Conservation (phyloP, 164 flowering plant species). For the Liriodendron chinense region DNA sequence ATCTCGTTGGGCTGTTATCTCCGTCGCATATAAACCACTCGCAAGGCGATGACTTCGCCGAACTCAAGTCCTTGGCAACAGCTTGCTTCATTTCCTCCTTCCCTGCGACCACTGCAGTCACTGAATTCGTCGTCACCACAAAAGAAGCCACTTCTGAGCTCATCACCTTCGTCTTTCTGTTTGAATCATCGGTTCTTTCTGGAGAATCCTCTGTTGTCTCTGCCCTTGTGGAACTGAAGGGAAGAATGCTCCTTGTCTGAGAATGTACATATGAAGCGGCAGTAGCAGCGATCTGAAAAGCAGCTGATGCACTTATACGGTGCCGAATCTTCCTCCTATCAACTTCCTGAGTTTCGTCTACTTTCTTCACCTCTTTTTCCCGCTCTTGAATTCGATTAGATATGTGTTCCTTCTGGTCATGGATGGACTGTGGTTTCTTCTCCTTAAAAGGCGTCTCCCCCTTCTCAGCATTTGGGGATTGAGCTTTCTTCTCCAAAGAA, state of each 20-base stretch:
- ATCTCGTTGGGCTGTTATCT: constrained; percentile 64
- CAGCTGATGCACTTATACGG: constrained; percentile 56
- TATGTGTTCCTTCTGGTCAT: background rate
- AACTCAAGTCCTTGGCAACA: constrained; percentile 80
- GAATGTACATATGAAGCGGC: constrained; percentile 90
- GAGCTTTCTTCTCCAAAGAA: constrained; percentile 63
- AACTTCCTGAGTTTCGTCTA: constrained; percentile 15
- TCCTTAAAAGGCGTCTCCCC: constrained; percentile 9
- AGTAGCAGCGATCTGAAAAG: constrained; percentile 76
- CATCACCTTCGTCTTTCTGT: constrained; percentile 4
- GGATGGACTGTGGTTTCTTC: background rate
- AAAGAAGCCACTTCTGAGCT: constrained; percentile 62
- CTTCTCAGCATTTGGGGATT: constrained; percentile 31
- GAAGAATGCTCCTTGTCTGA: constrained; percentile 60
- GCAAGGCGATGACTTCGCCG: constrained; percentile 72
- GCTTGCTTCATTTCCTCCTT: constrained; percentile 95
- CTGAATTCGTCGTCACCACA: constrained; percentile 81
- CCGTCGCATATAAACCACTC: constrained; percentile 96
- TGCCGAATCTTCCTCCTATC: constrained; percentile 35
- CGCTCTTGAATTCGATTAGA: constrained; percentile 25
- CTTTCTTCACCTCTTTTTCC: constrained; percentile 10
- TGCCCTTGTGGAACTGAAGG: constrained; percentile 44
- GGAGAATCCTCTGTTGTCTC: background rate
- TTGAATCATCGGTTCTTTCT: constrained; percentile 14
- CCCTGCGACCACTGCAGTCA: constrained; percentile 89